Percentiles rank a stretch among this genome's conserved stretches.
phyloP scores from a whole-genome alignment of 345 rosid species.

The Euphorbia lathyris region DNA sequence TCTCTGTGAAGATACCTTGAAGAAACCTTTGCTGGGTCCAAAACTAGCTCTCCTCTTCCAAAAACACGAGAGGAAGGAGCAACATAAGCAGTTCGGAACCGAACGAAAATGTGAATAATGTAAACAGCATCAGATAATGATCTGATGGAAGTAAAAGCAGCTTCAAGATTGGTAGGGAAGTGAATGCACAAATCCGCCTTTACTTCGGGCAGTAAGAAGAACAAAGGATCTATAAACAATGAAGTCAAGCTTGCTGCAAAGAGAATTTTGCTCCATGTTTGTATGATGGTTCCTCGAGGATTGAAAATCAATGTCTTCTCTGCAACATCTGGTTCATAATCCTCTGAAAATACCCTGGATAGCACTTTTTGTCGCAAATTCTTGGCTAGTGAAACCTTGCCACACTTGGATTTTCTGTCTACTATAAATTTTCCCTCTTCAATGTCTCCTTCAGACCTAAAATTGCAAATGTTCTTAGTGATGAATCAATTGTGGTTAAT shows the following conservation, averaged over 20 bases:
- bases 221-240: constrained; percentile 53
- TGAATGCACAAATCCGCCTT: constrained; percentile 31
- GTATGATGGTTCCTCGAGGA: constrained; percentile 45
- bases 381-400: constrained; percentile 16
- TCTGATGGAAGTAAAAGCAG: constrained; percentile 33
- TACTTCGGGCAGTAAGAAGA: constrained; percentile 45
- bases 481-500: not conserved
- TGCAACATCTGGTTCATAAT: constrained; percentile 42
- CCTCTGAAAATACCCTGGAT: constrained; percentile 57
- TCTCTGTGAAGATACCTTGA: constrained; percentile 37
- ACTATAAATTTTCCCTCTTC: constrained; percentile 17
- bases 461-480: not conserved
- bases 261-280: constrained; percentile 53
- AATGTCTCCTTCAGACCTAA: constrained; percentile 38
- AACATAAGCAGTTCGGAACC: constrained; percentile 51
- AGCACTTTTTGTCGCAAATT: constrained; percentile 26
- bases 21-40: constrained; percentile 43
- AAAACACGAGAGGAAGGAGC: constrained; percentile 66
- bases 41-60: constrained; percentile 62
- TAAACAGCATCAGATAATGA: constrained; percentile 45
- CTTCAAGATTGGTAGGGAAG: constrained; percentile 31
- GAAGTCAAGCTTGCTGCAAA: constrained; percentile 54
- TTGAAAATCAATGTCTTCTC: constrained; percentile 36
- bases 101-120: constrained; percentile 38
- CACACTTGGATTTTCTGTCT: not conserved